Evolutionary conservation across 371 early-diverging fungal species (phyloP).

Genomic region (Apophysomyces trapeziformis): DNA sequence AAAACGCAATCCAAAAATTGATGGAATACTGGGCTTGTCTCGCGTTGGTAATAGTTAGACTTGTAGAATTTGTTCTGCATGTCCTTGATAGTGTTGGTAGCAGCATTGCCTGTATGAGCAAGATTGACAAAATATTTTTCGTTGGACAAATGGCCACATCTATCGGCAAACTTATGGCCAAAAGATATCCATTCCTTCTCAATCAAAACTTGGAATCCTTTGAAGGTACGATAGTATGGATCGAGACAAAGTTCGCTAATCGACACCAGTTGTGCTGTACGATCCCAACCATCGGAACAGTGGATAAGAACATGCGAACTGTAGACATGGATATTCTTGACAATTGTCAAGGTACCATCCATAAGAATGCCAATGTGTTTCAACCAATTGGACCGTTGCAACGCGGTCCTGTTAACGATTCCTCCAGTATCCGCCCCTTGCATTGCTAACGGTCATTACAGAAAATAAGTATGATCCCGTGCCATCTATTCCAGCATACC

Average conservation of each 20-base stretch:
- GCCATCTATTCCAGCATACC: conserved; percentile 46
- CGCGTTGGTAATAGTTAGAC: conserved; percentile 63
- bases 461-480: too few relatives aligned
- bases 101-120: conserved; percentile 55
- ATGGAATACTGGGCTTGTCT: conserved; percentile 93
- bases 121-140: conserved; percentile 69
- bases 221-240: conserved; percentile 92
- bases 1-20: conserved; percentile 96
- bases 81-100: conserved; percentile 70
- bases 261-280: conserved; percentile 93
- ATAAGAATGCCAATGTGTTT: conserved; percentile 83
- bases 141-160: conserved; percentile 88
- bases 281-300: conserved; percentile 99
- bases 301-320: conserved; percentile 93
- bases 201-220: conserved; percentile 87
- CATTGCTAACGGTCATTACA: conserved; percentile 36
- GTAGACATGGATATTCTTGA: conserved; percentile 76
- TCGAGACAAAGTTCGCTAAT: conserved; percentile 91
- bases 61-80: conserved; percentile 75
- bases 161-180: conserved; percentile 94
- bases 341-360: conserved; percentile 81
- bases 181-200: conserved; percentile 98
- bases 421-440: conserved; percentile 59
- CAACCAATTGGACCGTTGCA: conserved; percentile 85
- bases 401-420: conserved; percentile 51